phyloP scores from a whole-genome alignment of 1,139 yeast species.

The Pichia kudriavzevii region DNA sequence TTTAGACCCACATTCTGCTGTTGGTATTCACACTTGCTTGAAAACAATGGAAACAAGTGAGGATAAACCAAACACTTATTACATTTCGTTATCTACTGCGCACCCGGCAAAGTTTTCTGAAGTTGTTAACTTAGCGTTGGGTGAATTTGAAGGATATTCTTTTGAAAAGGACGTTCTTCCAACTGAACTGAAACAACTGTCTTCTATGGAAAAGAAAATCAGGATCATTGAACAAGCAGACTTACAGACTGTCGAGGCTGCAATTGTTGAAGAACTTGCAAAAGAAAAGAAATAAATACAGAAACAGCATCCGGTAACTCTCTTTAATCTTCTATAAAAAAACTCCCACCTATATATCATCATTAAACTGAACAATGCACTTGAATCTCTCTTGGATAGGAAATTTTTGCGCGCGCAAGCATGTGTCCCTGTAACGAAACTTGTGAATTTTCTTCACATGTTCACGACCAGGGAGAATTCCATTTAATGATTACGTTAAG shows the following conservation, averaged over 20 bases:
- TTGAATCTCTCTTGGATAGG: too few species aligned
- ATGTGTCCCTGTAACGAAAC: too few species aligned
- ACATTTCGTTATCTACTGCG: constrained; percentile 88
- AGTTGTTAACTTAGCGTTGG: constrained; percentile 80
- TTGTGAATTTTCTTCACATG: too few species aligned
- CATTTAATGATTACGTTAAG: too few species aligned
- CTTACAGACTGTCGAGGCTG: constrained; percentile 61
- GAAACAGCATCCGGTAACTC: too few species aligned
- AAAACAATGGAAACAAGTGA: constrained; percentile 47
- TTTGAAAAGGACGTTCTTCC: constrained; percentile 88
- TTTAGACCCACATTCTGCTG: constrained; percentile 94
- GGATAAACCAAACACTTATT: constrained; percentile 37
- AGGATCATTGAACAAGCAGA: constrained; percentile 68
- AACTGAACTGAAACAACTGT: constrained; percentile 68
- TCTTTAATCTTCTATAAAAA: too few species aligned
- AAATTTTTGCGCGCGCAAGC: too few species aligned
- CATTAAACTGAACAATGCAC: too few species aligned
- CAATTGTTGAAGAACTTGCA: constrained; percentile 61
- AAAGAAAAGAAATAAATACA: constrained; percentile 31
- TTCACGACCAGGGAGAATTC: too few species aligned
- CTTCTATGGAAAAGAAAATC: constrained; percentile 68
- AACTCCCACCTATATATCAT: too few species aligned
- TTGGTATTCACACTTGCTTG: constrained; percentile 77
- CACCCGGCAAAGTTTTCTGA: constrained; percentile 98
- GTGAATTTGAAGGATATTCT: constrained; percentile 59